These are phyloP conservation scores for Annulohypoxylon stygium DNA, from an alignment of 495 filamentous ascomycete species.

Conservation along the genomic window DNA sequence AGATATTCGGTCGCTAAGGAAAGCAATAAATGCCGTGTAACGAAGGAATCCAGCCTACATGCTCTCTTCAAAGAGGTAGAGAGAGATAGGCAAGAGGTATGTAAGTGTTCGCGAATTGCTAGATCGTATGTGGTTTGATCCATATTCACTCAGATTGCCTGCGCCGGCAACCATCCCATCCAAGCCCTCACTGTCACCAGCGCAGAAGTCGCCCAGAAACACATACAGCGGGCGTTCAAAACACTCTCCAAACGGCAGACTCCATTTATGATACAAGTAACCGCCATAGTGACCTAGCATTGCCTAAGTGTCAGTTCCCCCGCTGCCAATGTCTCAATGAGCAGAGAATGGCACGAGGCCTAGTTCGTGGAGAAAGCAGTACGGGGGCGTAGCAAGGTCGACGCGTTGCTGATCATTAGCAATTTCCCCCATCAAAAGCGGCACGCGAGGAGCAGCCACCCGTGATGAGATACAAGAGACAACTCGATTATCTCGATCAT, in stretches of 20 bases:
- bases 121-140: no score
- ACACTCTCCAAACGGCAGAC: no score
- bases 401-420: background rate
- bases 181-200: background rate
- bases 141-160: no score
- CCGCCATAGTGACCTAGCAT: background rate
- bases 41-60: no score
- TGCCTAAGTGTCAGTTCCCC: no score
- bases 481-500: constrained; percentile 58
- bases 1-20: no score
- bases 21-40: no score
- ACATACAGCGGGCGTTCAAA: no score
- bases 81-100: background rate
- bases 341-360: background rate
- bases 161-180: background rate
- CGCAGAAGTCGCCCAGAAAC: constrained; percentile 1
- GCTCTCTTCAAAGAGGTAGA: background rate
- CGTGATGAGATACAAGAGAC: constrained; percentile 64
- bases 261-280: no score
- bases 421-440: background rate
- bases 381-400: background rate
- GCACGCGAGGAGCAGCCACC: background rate
- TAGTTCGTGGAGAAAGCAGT: background rate
- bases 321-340: background rate
- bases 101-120: no score